Conservation (phyloP, 2,329 filamentous ascomycete species). For the Coniochaeta sp. region DNA sequence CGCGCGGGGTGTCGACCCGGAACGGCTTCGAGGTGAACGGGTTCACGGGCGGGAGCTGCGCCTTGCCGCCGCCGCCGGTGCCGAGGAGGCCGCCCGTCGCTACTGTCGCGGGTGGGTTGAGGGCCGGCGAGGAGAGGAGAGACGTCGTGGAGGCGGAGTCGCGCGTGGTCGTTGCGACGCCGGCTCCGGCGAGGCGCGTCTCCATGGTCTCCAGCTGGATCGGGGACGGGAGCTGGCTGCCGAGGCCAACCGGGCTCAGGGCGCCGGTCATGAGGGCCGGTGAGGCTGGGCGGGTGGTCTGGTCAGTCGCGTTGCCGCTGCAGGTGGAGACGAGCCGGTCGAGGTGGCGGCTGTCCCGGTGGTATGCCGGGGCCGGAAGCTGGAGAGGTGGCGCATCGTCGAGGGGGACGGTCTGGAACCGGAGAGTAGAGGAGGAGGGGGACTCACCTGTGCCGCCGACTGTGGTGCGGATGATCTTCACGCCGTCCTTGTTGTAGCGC, state of each 20-base stretch:
- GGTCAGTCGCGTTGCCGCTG: neutral
- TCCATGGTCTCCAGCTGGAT: neutral
- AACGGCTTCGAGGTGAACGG: neutral
- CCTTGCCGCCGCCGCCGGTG: neutral
- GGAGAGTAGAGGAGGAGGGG: neutral
- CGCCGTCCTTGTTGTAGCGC: neutral
- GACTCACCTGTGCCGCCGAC: neutral
- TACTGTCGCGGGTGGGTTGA: neutral
- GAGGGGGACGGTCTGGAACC: neutral
- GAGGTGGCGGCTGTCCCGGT: neutral
- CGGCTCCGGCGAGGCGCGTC: neutral
- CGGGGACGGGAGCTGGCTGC: neutral
- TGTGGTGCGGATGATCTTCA: neutral
- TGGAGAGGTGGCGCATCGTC: neutral
- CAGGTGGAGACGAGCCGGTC: neutral
- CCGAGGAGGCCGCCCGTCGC: neutral
- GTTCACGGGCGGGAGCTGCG: neutral
- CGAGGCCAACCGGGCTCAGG: neutral
- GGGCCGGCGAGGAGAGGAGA: neutral
- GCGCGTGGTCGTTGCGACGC: too few species aligned
- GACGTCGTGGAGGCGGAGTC: neutral
- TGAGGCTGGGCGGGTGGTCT: neutral
- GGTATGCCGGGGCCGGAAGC: neutral
- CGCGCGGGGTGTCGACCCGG: neutral
- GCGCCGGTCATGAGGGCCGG: neutral